Base-by-base conservation (phyloP, 352 stramenopile genomes). In the Phytophthora tentaculata region DNA sequence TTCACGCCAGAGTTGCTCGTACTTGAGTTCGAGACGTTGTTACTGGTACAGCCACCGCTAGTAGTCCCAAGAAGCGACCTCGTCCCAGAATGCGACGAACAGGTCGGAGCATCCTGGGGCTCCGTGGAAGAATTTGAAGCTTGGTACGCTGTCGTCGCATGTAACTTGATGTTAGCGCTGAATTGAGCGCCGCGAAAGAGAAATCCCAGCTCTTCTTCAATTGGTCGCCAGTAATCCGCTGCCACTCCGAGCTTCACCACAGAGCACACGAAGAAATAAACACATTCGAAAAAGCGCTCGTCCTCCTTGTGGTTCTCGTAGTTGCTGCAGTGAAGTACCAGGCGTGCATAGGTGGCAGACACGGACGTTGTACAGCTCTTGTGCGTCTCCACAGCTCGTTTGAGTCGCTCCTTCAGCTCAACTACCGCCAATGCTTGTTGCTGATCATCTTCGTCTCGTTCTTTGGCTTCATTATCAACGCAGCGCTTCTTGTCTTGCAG, bases 271-370 rank as follows among this genome's bases (percentile, higher is more conserved):
- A 92, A 92, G 57, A 87, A 92, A 60, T 92, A 93, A 60, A 95
- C 68, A 51, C 80, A 87, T 65, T 95, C 86, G 56, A 95, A 93
- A 67, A 93, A 92, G 43, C 70, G 76, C 59, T 91, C 77, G 76
- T 95, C 86, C 47, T 95, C 81, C 61, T 92, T 91, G 70, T 92
- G 83, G 50, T 88, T 86, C 71, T 94, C 85, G 56, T 84, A 90
- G 67, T 92, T 95, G 79, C 83, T 95, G 73, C 84, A 92, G 57
- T 93, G 80, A 4, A 95, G 77, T 39, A 93, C 79, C 17, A 95
- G 49, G 7, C 86, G 83, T 10, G 86, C 84, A 53, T 92, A 93
- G 0, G 78, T 71, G 2, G 80, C 71, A 9, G 81, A 79, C 57
- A 93, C 79, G 22, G 72, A 69, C 3, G 56, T 71, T 3, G 70